Evolutionary conservation across 2,329 filamentous ascomycete species (phyloP).

Genomic region (Aspergillus phoenicis): DNA sequence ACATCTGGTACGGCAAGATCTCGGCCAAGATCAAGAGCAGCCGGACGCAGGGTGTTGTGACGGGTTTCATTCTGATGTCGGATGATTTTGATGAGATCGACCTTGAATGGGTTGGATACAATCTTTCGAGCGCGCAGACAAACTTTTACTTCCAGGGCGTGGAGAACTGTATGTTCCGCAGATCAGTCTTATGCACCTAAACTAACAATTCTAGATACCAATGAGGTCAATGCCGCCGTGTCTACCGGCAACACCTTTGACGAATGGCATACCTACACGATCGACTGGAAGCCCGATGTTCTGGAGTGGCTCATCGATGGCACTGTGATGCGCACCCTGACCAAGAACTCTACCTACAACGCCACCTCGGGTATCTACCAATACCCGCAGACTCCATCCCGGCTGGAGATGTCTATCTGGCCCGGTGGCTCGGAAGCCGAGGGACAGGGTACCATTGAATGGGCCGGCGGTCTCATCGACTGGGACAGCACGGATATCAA

Average conservation of each 20-base stretch:
- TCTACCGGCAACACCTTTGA: background rate
- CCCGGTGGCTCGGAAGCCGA: background rate
- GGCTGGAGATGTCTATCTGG: constrained; percentile 9
- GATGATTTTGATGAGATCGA: constrained; percentile 8
- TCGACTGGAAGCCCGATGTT: constrained; percentile 6
- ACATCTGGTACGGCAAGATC: constrained; percentile 10
- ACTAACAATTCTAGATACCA: background rate
- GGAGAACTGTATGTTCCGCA: constrained; percentile 1
- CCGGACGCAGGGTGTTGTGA: background rate
- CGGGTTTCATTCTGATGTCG: constrained; percentile 5
- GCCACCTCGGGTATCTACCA: constrained; percentile 1
- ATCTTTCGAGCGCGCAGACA: constrained; percentile 8
- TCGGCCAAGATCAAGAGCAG: constrained; percentile 9
- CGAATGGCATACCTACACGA: constrained; percentile 7
- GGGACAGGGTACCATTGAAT: constrained; percentile 2
- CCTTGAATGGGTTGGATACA: constrained; percentile 6
- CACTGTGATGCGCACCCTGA: constrained; percentile 1
- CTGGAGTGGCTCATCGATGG: constrained; percentile 6
- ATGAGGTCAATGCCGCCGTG: constrained; percentile 2
- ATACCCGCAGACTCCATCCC: constrained; percentile 8
- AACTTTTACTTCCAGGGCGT: constrained; percentile 9
- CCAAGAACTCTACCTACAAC: constrained; percentile 6
- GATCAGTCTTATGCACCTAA: background rate
- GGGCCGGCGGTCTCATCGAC: constrained; percentile 5
- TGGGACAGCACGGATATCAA: constrained; percentile 5